A percentile compares a stretch with the other conserved stretches of the same genome.
These are phyloP conservation scores for Podila epicladia DNA, from an alignment of 192 early-diverging fungal species.

Conservation along the genomic window DNA sequence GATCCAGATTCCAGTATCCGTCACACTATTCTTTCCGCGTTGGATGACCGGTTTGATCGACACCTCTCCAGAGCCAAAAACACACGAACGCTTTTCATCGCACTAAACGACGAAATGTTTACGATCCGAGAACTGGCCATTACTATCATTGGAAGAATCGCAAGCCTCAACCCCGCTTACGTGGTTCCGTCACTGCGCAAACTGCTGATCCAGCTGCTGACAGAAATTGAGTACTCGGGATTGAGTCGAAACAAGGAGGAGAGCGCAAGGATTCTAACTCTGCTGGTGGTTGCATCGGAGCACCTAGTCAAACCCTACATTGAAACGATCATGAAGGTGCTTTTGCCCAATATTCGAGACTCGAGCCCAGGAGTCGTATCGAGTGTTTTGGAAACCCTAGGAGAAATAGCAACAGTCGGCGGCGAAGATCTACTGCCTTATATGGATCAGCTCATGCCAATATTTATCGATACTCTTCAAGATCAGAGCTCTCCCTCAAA, in stretches of 20 bases:
- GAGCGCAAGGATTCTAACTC: slow-evolving; percentile 77
- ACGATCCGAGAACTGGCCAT: slow-evolving; percentile 85
- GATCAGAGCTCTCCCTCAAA: slow-evolving; percentile 86
- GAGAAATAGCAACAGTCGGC: slow-evolving; percentile 83
- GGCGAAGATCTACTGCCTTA: slow-evolving; percentile 84
- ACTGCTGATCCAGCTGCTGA: slow-evolving; percentile 84
- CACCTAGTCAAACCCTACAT: slow-evolving; percentile 89
- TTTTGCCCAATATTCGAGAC: slow-evolving; percentile 85
- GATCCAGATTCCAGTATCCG: slow-evolving; percentile 82
- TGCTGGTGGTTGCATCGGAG: slow-evolving; percentile 80
- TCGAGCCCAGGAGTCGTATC: slow-evolving; percentile 83
- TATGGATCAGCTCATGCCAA: slow-evolving; percentile 82
- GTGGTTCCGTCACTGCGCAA: slow-evolving; percentile 89
- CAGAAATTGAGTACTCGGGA: slow-evolving; percentile 89
- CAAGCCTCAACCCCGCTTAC: slow-evolving; percentile 89
- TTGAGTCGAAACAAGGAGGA: slow-evolving; percentile 84
- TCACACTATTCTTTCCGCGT: slow-evolving; percentile 76
- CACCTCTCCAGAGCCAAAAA: slow-evolving; percentile 92
- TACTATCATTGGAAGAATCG: slow-evolving; percentile 80
- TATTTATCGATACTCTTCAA: slow-evolving; percentile 89
- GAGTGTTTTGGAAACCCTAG: slow-evolving; percentile 78
- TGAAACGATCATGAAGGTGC: slow-evolving; percentile 81
- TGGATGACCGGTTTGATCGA: slow-evolving; percentile 88
- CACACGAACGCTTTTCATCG: slow-evolving; percentile 85
- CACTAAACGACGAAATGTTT: slow-evolving; percentile 93